phyloP scores from a whole-genome alignment of 139 green algal species.

The Axilococcus clingmanii region DNA sequence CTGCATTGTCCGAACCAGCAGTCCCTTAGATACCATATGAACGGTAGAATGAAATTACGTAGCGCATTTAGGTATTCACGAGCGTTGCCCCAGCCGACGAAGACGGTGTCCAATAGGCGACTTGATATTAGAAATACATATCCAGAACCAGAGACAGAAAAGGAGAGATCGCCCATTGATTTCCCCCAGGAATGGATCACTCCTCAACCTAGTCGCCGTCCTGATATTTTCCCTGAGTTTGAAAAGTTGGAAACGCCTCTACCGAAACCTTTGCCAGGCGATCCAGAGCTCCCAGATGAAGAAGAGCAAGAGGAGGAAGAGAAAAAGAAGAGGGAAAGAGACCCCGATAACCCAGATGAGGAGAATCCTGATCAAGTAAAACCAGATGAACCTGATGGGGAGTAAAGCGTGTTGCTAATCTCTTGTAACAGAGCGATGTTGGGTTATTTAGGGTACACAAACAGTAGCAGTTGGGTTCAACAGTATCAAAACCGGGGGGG shows the following conservation, averaged over 20 bases:
- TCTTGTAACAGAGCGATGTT: too few relatives aligned
- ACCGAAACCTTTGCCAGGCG: slow-evolving; percentile 57
- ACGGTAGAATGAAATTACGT: too few relatives aligned
- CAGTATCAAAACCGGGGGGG: too few relatives aligned
- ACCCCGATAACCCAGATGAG: slow-evolving; percentile 48
- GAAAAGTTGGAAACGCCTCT: slow-evolving; percentile 76
- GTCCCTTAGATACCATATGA: too few relatives aligned
- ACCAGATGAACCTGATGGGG: slow-evolving; percentile 32
- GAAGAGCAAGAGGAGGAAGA: slow-evolving; percentile 74
- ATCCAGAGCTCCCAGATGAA: slow-evolving; percentile 87
- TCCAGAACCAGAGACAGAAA: slow-evolving; percentile 74
- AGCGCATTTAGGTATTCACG: too few relatives aligned
- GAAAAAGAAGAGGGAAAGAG: slow-evolving; percentile 71
- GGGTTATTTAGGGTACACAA: too few relatives aligned
- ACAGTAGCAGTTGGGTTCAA: too few relatives aligned
- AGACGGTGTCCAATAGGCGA: too few relatives aligned
- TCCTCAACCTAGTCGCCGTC: slow-evolving; percentile 70
- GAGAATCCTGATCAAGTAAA: slow-evolving; percentile 45
- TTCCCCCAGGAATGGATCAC: slow-evolving; percentile 88
- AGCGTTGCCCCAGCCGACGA: too few relatives aligned
- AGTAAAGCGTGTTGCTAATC: too few relatives aligned
- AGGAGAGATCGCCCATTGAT: slow-evolving; percentile 70
- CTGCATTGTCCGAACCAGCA: too few relatives aligned
- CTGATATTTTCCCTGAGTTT: slow-evolving; percentile 91
- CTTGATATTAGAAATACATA: slow-evolving; percentile 28